Evolutionary conservation across 139 green algal genomes (phyloP).

Genomic region (Coelastrella sp.): DNA sequence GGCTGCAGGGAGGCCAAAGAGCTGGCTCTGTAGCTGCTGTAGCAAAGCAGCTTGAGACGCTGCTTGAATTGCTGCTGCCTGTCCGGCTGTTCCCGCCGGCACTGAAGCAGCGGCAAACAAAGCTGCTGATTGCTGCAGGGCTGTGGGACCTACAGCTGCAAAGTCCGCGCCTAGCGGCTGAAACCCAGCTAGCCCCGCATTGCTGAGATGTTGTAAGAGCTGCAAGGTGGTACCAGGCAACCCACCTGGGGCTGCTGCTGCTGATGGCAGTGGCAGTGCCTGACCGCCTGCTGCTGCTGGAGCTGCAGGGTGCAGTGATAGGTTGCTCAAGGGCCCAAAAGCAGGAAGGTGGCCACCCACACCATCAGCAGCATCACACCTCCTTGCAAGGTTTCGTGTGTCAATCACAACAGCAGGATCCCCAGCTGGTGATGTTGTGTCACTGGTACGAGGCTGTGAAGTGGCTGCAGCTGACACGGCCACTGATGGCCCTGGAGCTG

Average conservation of each 20-base stretch:
- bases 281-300: not conserved
- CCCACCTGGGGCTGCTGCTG: not conserved
- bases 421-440: no score
- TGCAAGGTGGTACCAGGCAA: not conserved
- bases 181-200: not conserved
- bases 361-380: not conserved
- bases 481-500: not conserved
- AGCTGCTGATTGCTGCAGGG: not conserved
- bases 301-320: not conserved
- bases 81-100: not conserved
- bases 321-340: no score
- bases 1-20: not conserved
- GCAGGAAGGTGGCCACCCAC: not conserved
- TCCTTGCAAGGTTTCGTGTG: no score
- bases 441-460: no score
- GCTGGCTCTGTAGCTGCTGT: constrained; percentile 16
- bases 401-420: no score
- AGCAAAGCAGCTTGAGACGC: constrained; percentile 19
- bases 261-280: not conserved
- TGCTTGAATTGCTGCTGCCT: not conserved
- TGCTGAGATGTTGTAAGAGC: not conserved
- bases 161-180: not conserved
- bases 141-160: not conserved
- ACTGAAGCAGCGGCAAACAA: not conserved
- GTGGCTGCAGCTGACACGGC: not conserved